A percentile compares a stretch with the other conserved stretches of the same genome.
Evolutionary conservation across 2,329 filamentous ascomycete species (phyloP).

Genomic region (Colletotrichum sp.): DNA sequence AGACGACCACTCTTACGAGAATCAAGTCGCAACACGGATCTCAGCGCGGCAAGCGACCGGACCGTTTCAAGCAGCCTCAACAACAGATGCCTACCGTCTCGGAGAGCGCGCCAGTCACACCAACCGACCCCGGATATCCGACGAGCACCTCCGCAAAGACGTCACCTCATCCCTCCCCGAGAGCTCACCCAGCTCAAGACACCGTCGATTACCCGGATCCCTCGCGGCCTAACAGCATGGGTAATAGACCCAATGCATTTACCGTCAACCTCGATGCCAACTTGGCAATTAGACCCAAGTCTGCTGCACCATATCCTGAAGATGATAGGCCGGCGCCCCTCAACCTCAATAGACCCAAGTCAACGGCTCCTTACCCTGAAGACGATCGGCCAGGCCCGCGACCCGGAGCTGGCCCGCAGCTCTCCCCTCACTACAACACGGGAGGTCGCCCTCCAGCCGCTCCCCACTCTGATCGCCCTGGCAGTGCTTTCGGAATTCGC

Average conservation of each 20-base stretch:
- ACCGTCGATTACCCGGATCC: slow-evolving; percentile 52
- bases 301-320: slow-evolving; percentile 73
- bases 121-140: slow-evolving; percentile 24
- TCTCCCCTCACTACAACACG: slow-evolving; percentile 48
- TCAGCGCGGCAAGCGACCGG: slow-evolving; percentile 65
- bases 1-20: slow-evolving; percentile 84
- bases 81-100: slow-evolving; percentile 52
- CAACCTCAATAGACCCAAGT: slow-evolving; percentile 47
- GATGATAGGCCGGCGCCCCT: slow-evolving; percentile 66
- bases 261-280: slow-evolving; percentile 51
- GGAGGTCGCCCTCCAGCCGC: slow-evolving; percentile 55
- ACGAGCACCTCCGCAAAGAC: slow-evolving; percentile 33
- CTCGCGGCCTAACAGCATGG: slow-evolving; percentile 41
- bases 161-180: slow-evolving; percentile 49
- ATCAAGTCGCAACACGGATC: slow-evolving; percentile 85
- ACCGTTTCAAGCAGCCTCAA: slow-evolving; percentile 56
- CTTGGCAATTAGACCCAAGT: slow-evolving; percentile 49
- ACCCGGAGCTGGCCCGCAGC: slow-evolving; percentile 29
- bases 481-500: slow-evolving; percentile 60
- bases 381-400: slow-evolving; percentile 42
- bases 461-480: slow-evolving; percentile 52
- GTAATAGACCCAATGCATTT: slow-evolving; percentile 53
- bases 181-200: slow-evolving; percentile 41
- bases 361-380: slow-evolving; percentile 58
- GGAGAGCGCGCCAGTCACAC: slow-evolving; percentile 42